Evolutionary conservation across 2,329 filamentous ascomycete species (phyloP), one percentile per base, ranked within the genome.

Genomic region (Achaetomium macrosporum): DNA sequence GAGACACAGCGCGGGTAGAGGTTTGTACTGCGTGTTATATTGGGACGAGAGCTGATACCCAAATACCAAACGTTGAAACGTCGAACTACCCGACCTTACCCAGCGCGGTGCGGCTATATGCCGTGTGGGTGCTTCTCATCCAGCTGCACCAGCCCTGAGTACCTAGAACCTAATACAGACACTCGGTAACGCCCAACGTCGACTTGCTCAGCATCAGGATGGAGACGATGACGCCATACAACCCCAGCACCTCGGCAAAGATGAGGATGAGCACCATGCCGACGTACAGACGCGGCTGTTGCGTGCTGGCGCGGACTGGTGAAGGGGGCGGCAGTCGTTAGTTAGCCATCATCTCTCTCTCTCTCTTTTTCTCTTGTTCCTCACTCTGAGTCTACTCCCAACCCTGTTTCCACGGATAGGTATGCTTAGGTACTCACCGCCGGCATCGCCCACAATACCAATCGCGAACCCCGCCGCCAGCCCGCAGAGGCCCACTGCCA

Each of bases 201-300:
- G 73, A 72, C 54, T 65, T 70, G 5, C 74, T 75, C 54, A 76
- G 63, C 73, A 77, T 74, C 46, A 78, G 61, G 49, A 78, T 75
- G 16, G 70, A 69, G 19, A 77, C 71, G 43, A 78, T 73, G 33
- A 75, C 69, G 4, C 73, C 73, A 54, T 76, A 76, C 48, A 63
- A 20, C 4, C 90, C 91, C 83, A 96, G 76, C 63, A 96, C 91
- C 91, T 96, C 91, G 64, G 91, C 91, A 79, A 96, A 96, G 92
- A 96, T 96, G 76, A 96, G 89, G 78, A 96, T 96, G 71, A 96
- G 74, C 75, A 96, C 95, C 90, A 96, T 96, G 75, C 91, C 91
- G 69, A 96, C 90, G 75, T 95, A 96, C 63, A 95, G 81, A 70
- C 87, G 81, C 58, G 87, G 87, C 71, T 91, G 87, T 70, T 91